Percentiles rank a stretch among this genome's conserved stretches.
phyloP scores from a whole-genome alignment of 78 protist species.

The Dictyostelium intermedium region DNA sequence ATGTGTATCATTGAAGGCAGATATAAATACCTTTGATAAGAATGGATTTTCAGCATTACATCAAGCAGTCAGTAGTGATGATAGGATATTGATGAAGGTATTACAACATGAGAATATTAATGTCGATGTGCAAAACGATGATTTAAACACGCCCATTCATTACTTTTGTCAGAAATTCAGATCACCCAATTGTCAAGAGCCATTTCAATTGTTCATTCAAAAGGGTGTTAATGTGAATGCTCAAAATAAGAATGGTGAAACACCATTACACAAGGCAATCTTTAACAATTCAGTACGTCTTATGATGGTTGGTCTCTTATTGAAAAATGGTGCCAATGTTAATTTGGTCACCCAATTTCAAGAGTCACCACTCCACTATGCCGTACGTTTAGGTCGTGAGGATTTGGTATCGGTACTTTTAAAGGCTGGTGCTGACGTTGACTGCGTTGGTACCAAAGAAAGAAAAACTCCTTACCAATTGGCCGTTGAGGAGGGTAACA shows the following conservation, averaged over 20 bases:
- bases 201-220: conserved; percentile 63
- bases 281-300: conserved; percentile 78
- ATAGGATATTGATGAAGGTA: conserved; percentile 29
- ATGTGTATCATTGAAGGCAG: conserved; percentile 21
- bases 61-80: conserved; percentile 61
- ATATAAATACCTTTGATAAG: conserved; percentile 72
- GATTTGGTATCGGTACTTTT: conserved; percentile 77
- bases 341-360: conserved; percentile 30
- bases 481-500: conserved; percentile 46
- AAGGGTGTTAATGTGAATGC: conserved; percentile 79
- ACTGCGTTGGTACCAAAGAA: conserved; percentile 35
- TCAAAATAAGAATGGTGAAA: conserved; percentile 80
- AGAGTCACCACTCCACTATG: conserved; percentile 83
- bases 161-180: conserved; percentile 83
- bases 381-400: conserved; percentile 79
- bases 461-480: conserved; percentile 69
- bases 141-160: conserved; percentile 77
- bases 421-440: conserved; percentile 82
- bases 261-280: conserved; percentile 85
- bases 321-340: conserved; percentile 76
- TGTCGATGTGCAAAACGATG: conserved; percentile 77
- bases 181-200: conserved; percentile 71
- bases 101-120: conserved; percentile 39
- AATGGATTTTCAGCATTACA: conserved; percentile 80
- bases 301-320: conserved; percentile 48